Base-by-base conservation (phyloP, 1,284 basidiomycete genomes). In the Rhodotorula sp. region DNA sequence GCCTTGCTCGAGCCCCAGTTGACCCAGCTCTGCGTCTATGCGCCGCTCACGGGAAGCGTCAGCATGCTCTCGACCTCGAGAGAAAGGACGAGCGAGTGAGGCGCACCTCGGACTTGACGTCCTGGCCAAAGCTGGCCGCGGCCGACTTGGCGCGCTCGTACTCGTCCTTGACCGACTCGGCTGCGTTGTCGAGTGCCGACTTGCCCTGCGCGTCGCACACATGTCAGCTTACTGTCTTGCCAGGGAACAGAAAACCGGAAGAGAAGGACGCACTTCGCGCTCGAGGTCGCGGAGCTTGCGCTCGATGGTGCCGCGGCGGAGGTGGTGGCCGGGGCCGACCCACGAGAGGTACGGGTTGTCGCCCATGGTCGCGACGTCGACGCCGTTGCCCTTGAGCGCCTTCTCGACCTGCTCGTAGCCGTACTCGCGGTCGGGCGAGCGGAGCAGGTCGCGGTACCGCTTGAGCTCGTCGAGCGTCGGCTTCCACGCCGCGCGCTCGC, bases 1-100 rank as follows among this genome's bases (percentile, higher is more conserved):
- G 59, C 69, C 63, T 73, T 70, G 46, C 55, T 58, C 60, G 61
- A 41, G 54, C 72, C 65, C 68, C 68, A 73, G 58, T 51, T 59
- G 53, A 70, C 51, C 72, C 72, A 73, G n/a, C 54, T 63, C 34
- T 58, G 51, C 39, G 67, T 60, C 65, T 73, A 37, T 32, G 37
- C 1, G 25, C 3, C 25, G 19, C 27, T 1, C 8, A 15, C 19
- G 22, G 17, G 1, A 25, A 13, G 12, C 9, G 39, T 53, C 56
- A 41, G 48, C 12, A n/a, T n/a, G n/a, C 32, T n/a, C 37, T 15
- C 37, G n/a, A 29, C 27, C 34, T 2, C 13, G 12, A 1, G 4
- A 37, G 54, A 37, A 21, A 41, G 12, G 15, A 4, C n/a, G 51
- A 19, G 44, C 19, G 17, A 7, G 22, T 29, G 46, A n/a, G 36